Evolutionary conservation across 164 flowering plant species (phyloP).

Genomic region (Echeveria elegans): DNA sequence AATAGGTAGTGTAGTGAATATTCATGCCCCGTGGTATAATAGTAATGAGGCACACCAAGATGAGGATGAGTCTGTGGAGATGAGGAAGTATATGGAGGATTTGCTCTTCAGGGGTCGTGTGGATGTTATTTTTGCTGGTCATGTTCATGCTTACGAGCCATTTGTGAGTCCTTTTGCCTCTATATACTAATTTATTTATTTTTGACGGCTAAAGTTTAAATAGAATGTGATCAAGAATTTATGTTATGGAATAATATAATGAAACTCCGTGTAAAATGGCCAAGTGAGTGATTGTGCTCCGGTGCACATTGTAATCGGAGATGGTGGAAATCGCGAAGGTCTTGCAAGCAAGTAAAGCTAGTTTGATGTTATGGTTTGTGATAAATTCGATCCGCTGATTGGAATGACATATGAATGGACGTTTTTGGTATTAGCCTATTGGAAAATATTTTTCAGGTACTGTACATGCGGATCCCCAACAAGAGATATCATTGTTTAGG

Average conservation of each 20-base stretch:
- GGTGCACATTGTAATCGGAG: slow-evolving; percentile 54
- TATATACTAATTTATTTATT: not conserved
- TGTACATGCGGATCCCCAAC: slow-evolving; percentile 40
- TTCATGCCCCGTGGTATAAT: slow-evolving; percentile 90
- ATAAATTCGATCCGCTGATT: not conserved
- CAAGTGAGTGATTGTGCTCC: slow-evolving; percentile 45
- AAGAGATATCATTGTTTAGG: slow-evolving; percentile 49
- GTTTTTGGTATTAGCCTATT: not conserved
- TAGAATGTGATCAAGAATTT: not conserved
- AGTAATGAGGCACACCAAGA: slow-evolving; percentile 66
- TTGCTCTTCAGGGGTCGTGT: slow-evolving; percentile 54
- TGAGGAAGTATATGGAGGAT: slow-evolving; percentile 59
- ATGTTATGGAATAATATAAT: slow-evolving; percentile 13
- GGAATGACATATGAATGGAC: not conserved
- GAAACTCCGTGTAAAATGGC: slow-evolving; percentile 40
- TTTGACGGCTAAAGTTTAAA: not conserved
- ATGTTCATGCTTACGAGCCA: slow-evolving; percentile 91
- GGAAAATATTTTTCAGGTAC: slow-evolving; percentile 24
- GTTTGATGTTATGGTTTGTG: not conserved
- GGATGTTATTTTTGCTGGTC: slow-evolving; percentile 63
- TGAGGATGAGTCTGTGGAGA: slow-evolving; percentile 38
- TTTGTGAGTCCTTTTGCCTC: slow-evolving; percentile 40
- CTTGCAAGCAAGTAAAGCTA: slow-evolving; percentile 50
- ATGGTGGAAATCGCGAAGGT: slow-evolving; percentile 78
- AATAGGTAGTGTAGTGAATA: slow-evolving; percentile 54